Conservation (phyloP, 352 stramenopile genomes). For the Pythium insidiosum region DNA sequence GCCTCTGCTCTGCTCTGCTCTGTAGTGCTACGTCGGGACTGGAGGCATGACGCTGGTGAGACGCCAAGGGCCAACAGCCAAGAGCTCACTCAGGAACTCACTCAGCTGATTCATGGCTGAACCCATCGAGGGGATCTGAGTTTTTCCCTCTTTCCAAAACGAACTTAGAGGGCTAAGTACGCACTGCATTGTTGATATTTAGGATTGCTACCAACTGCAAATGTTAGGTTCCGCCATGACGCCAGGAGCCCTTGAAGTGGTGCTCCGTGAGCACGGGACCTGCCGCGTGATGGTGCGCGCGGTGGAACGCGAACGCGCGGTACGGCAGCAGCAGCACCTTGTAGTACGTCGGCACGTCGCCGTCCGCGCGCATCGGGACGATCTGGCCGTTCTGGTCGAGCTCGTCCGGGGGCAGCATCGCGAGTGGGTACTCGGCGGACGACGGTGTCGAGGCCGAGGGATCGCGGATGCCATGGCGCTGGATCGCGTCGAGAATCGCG, state of each 20-base stretch:
- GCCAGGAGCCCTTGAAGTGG: constrained; percentile 7
- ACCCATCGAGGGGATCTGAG: too few species aligned
- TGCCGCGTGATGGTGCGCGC: not conserved
- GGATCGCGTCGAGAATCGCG: constrained; percentile 5
- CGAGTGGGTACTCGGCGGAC: constrained; percentile 4
- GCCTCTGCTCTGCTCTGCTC: too few species aligned
- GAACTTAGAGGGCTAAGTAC: too few species aligned
- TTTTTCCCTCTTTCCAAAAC: too few species aligned
- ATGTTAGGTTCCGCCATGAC: too few species aligned
- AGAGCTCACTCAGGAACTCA: too few species aligned
- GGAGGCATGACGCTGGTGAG: too few species aligned
- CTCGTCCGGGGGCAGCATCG: constrained; percentile 2
- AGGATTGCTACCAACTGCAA: too few species aligned
- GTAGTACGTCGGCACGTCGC: not conserved
- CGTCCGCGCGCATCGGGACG: not conserved
- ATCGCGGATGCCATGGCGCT: not conserved
- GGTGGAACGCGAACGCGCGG: constrained; percentile 4
- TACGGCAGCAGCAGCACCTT: constrained; percentile 8
- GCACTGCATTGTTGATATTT: too few species aligned
- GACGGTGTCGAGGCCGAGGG: not conserved
- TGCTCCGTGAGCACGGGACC: constrained; percentile 1
- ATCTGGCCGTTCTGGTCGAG: constrained; percentile 8
- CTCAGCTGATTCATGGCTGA: too few species aligned
- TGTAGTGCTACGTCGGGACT: too few species aligned
- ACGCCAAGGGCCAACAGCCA: too few species aligned